Percentiles rank a stretch among this genome's conserved stretches.
These are phyloP conservation scores for Skeletonema marinoi DNA, from an alignment of 108 stramenopile genomes.

Conservation along the genomic window DNA sequence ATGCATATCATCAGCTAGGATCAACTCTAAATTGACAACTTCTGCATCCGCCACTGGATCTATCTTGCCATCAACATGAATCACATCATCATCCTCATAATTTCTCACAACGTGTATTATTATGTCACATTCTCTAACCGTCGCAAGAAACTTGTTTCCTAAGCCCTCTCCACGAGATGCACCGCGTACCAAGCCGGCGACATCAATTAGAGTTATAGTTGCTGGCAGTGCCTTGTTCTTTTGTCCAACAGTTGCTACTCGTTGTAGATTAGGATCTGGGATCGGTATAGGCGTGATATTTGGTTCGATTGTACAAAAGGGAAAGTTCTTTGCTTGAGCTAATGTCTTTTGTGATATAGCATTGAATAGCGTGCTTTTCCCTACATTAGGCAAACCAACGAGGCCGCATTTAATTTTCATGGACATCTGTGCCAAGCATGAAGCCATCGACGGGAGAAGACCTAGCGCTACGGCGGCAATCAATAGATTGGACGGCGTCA, in stretches of 20 bases:
- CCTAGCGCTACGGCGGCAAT: background rate
- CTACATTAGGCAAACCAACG: constrained; percentile 93
- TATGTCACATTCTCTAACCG: constrained; percentile 83
- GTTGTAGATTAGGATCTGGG: constrained; percentile 69
- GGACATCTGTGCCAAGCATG: background rate
- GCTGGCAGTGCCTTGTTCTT: constrained; percentile 65
- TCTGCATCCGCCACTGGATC: constrained; percentile 91
- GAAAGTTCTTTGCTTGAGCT: constrained; percentile 80
- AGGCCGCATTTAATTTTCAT: constrained; percentile 75
- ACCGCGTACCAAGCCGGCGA: constrained; percentile 92
- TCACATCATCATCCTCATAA: constrained; percentile 80
- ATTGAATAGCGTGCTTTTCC: constrained; percentile 91
- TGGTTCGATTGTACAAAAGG: constrained; percentile 99
- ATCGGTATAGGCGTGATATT: constrained; percentile 82
- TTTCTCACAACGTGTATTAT: constrained; percentile 86
- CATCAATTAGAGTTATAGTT: constrained; percentile 88
- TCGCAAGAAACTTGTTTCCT: constrained; percentile 93
- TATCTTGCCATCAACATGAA: constrained; percentile 87
- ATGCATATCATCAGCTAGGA: constrained; percentile 91
- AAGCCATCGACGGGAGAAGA: background rate
- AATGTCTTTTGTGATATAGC: constrained; percentile 66
- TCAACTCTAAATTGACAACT: constrained; percentile 86
- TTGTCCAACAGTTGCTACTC: constrained; percentile 47
- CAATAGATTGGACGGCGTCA: background rate
- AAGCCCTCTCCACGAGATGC: constrained; percentile 92